These are phyloP conservation scores for Picea engelmannii DNA, from an alignment of 83 land plant species.

Conservation along the genomic window DNA sequence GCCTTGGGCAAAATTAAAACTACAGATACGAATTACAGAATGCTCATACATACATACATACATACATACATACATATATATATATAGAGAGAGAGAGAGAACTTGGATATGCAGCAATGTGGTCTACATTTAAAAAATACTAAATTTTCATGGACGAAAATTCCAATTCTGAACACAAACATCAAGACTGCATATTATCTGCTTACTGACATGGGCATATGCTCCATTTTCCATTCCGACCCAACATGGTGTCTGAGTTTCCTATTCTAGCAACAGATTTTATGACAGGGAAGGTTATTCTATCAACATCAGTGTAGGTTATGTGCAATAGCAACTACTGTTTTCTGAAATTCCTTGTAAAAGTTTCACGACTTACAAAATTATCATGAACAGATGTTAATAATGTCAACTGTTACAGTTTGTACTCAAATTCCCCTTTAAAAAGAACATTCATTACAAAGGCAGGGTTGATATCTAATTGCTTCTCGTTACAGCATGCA, in stretches of 20 bases:
- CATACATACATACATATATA: too few species aligned
- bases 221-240: not conserved
- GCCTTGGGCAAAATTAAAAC: not conserved
- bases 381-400: not conserved
- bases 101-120: not conserved
- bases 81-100: too few species aligned
- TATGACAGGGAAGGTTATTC: not conserved
- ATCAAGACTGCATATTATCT: not conserved
- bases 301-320: not conserved
- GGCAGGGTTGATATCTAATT: not conserved
- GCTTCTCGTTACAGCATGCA: not conserved
- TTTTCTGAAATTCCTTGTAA: not conserved
- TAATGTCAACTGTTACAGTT: not conserved
- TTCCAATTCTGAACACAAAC: too few species aligned
- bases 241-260: not conserved
- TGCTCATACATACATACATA: not conserved
- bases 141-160: not conserved
- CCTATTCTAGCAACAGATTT: not conserved
- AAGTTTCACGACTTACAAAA: not conserved
- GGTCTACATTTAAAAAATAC: not conserved
- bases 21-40: not conserved
- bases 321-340: not conserved
- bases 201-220: not conserved
- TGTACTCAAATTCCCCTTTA: not conserved
- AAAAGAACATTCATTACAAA: not conserved